A percentile compares a stretch with the other conserved stretches of the same genome.
phyloP scores from a whole-genome alignment of 2,329 filamentous ascomycete species.

The Bipolaris bicolor region DNA sequence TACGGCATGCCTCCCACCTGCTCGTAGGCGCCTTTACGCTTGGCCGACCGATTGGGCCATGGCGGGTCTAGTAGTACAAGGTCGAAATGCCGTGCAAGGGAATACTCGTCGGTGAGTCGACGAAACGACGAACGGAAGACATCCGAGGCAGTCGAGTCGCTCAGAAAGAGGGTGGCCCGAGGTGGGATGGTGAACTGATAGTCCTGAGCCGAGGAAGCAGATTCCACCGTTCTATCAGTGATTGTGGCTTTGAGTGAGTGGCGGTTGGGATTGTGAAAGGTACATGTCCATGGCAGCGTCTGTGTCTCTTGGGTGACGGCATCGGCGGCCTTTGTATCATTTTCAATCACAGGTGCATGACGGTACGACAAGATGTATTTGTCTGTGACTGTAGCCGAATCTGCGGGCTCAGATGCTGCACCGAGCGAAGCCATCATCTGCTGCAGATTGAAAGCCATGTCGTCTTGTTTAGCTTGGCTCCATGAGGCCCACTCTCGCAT shows the following conservation, averaged over 20 bases:
- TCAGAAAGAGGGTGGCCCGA: constrained; percentile 57
- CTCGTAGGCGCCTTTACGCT: constrained; percentile 62
- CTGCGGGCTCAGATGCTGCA: constrained; percentile 28
- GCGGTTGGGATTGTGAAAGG: constrained; percentile 40
- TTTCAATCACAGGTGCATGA: constrained; percentile 25
- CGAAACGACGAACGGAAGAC: constrained; percentile 49
- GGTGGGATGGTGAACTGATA: constrained; percentile 57
- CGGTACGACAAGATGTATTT: constrained; percentile 37
- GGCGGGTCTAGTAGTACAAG: constrained; percentile 77
- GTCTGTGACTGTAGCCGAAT: constrained; percentile 26
- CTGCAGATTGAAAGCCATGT: constrained; percentile 38
- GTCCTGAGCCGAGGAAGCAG: constrained; percentile 13
- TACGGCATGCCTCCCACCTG: constrained; percentile 54
- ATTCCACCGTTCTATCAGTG: constrained; percentile 12
- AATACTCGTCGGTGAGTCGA: constrained; percentile 43
- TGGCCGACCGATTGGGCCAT: constrained; percentile 79
- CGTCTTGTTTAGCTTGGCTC: constrained; percentile 31
- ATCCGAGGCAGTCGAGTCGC: constrained; percentile 49
- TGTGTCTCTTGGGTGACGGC: constrained; percentile 11
- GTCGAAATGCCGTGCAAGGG: constrained; percentile 63
- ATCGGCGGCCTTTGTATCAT: constrained; percentile 14
- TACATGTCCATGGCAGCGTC: constrained; percentile 35
- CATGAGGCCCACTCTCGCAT: constrained; percentile 39
- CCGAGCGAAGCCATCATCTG: constrained; percentile 46
- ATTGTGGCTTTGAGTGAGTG: constrained; percentile 36